These are phyloP conservation scores for Alternaria sp. DNA, from an alignment of 2,329 filamentous ascomycete genomes.

Conservation along the genomic window DNA sequence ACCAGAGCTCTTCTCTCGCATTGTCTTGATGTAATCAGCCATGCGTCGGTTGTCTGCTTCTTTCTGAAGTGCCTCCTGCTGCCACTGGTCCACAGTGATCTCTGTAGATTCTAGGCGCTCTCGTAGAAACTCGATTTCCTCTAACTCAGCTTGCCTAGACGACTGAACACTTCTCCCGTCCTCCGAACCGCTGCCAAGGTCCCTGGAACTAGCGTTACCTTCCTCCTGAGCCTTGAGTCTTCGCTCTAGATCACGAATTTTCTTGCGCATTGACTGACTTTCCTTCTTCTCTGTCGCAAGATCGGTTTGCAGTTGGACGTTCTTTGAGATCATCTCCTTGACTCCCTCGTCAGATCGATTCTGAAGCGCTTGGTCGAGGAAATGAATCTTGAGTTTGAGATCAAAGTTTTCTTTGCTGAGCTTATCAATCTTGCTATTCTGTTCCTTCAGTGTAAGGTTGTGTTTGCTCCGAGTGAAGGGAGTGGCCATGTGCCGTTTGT, in stretches of 20 bases:
- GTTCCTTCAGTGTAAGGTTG: conserved; percentile 87
- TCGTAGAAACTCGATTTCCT: conserved; percentile 84
- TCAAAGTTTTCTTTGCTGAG: conserved; percentile 98
- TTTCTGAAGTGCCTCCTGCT: conserved; percentile 77
- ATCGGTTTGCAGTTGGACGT: conserved; percentile 92
- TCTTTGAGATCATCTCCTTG: conserved; percentile 97
- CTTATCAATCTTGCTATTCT: conserved; percentile 95
- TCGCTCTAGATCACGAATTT: conserved; percentile 86
- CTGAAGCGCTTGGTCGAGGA: conserved; percentile 90
- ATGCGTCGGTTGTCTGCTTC: conserved; percentile 88
- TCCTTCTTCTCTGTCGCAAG: conserved; percentile 90
- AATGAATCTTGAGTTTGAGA: conserved; percentile 96
- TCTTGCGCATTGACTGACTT: conserved; percentile 80
- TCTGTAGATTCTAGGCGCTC: conserved; percentile 87
- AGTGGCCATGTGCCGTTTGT: conserved; percentile 59
- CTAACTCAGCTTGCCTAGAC: conserved; percentile 71
- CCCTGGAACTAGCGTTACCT: conserved; percentile 56
- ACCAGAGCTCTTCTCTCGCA: conserved; percentile 58
- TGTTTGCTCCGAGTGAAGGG: conserved; percentile 51
- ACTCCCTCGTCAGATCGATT: conserved; percentile 95
- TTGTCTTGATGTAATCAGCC: conserved; percentile 77
- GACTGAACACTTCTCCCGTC: conserved; percentile 63
- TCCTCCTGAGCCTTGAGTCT: conserved; percentile 69
- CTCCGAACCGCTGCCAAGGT: conserved; percentile 55
- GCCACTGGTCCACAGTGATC: conserved; percentile 81